Percentiles rank a stretch among this genome's conserved stretches.
Evolutionary conservation across 2,329 filamentous ascomycete species (phyloP).

Genomic region (Botryosphaeria agaves): DNA sequence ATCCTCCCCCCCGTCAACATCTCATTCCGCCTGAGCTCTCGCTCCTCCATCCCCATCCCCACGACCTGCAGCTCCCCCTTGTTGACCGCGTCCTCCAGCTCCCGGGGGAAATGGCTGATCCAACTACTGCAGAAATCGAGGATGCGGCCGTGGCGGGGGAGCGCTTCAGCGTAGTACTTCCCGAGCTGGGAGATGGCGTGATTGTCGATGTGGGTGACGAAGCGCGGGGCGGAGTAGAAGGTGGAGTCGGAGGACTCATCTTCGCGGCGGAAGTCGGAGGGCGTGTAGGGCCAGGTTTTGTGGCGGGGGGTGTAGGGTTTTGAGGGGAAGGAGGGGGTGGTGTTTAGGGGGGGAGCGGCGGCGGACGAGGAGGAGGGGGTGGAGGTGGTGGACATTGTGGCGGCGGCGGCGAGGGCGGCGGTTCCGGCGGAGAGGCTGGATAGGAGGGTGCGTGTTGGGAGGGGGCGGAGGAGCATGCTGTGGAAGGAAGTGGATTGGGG

Average conservation of each 20-base stretch:
- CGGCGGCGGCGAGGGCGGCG: no score
- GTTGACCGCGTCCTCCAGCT: slow-evolving; percentile 13
- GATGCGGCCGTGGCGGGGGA: slow-evolving; percentile 24
- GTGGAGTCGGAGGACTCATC: slow-evolving; percentile 17
- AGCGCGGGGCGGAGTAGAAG: slow-evolving; percentile 27
- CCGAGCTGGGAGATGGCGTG: slow-evolving; percentile 26
- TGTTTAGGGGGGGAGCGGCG: not conserved
- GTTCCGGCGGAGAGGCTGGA: no score
- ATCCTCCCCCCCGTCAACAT: slow-evolving; percentile 14
- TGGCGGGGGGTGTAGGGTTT: slow-evolving; percentile 13
- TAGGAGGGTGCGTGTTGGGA: no score
- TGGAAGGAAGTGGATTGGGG: no score
- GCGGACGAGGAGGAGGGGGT: no score
- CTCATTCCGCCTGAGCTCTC: slow-evolving; percentile 26
- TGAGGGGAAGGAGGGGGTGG: slow-evolving; percentile 2
- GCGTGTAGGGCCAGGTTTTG: slow-evolving; percentile 16
- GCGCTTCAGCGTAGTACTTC: slow-evolving; percentile 25
- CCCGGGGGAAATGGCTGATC: slow-evolving; percentile 27
- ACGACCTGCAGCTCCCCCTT: slow-evolving; percentile 20
- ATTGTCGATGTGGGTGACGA: slow-evolving; percentile 37
- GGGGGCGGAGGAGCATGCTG: no score
- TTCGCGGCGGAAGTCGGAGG: slow-evolving; percentile 20
- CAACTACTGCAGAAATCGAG: slow-evolving; percentile 35
- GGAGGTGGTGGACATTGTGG: no score
- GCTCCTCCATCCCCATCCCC: slow-evolving; percentile 30